Conservation (phyloP, 257 asterid species). For the Ligustrum vulgare region DNA sequence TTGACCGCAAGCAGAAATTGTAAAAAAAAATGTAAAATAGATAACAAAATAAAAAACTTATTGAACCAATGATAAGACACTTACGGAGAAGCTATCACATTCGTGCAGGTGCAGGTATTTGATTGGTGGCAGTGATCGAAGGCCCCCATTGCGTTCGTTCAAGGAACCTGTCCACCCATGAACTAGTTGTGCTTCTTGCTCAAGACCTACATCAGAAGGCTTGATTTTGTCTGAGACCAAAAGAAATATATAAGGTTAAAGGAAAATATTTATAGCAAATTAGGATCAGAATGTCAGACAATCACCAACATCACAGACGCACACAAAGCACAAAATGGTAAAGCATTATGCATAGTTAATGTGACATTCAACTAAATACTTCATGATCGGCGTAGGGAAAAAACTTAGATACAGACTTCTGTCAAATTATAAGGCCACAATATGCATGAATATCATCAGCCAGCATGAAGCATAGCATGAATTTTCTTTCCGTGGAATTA, state of each 20-base stretch:
- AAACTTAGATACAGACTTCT: conserved; percentile 22
- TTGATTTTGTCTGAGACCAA: conserved; percentile 80
- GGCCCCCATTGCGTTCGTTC: conserved; percentile 53
- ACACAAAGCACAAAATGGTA: neutral
- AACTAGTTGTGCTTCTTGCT: conserved; percentile 86
- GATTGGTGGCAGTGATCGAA: conserved; percentile 56
- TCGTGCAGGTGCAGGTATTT: conserved; percentile 86
- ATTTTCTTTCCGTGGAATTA: neutral
- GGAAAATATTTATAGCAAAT: conserved; percentile 13
- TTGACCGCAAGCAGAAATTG: conserved; percentile 3
- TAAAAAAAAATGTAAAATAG: neutral
- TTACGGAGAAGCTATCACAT: conserved; percentile 87
- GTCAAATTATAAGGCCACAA: neutral
- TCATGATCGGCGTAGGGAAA: conserved; percentile 9
- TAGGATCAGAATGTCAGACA: conserved; percentile 12
- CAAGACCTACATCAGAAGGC: conserved; percentile 98
- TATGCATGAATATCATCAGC: neutral
- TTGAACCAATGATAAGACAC: conserved; percentile 31
- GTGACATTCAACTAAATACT: conserved; percentile 9
- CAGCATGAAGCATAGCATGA: neutral
- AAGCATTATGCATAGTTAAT: conserved; percentile 3
- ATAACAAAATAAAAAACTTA: neutral
- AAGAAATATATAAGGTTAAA: conserved; percentile 23
- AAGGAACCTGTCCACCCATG: conserved; percentile 69
- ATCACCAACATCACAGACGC: neutral